Conservation (phyloP, 352 stramenopile species). For the Pythium periplocum region DNA sequence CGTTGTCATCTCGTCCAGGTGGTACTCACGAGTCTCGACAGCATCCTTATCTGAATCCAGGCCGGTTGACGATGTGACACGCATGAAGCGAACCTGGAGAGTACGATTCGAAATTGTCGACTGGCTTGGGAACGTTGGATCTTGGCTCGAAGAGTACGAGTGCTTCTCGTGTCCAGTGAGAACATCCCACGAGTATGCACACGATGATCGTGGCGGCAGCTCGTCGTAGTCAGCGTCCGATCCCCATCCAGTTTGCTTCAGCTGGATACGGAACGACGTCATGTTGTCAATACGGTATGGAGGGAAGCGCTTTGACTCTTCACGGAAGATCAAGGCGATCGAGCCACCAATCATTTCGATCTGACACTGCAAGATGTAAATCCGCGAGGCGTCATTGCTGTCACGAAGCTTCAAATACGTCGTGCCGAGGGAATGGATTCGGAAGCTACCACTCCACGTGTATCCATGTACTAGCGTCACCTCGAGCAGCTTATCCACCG, state of each 20-base stretch:
- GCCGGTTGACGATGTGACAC: constrained; percentile 69
- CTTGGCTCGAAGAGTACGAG: constrained; percentile 50
- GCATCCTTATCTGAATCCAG: constrained; percentile 68
- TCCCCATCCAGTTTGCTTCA: constrained; percentile 77
- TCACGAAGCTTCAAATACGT: constrained; percentile 84
- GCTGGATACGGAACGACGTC: constrained; percentile 86
- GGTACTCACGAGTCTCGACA: constrained; percentile 84
- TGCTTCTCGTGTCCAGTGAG: constrained; percentile 61
- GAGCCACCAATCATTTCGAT: constrained; percentile 84
- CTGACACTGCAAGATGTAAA: constrained; percentile 88
- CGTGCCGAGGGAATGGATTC: constrained; percentile 79
- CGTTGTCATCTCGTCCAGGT: constrained; percentile 82
- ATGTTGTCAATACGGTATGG: constrained; percentile 91
- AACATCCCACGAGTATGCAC: constrained; percentile 84
- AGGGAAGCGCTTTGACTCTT: constrained; percentile 82
- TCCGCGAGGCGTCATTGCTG: constrained; percentile 54
- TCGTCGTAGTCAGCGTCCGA: constrained; percentile 73
- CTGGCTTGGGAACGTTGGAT: constrained; percentile 52
- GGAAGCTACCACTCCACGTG: constrained; percentile 84
- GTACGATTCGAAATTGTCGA: constrained; percentile 57
- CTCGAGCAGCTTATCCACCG: constrained; percentile 76
- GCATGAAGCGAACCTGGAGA: constrained; percentile 86
- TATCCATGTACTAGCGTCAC: constrained; percentile 78
- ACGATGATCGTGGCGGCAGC: constrained; percentile 61
- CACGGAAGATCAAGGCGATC: constrained; percentile 77